phyloP scores from a whole-genome alignment of 352 stramenopile species.

The Stramenopiles sp. region DNA sequence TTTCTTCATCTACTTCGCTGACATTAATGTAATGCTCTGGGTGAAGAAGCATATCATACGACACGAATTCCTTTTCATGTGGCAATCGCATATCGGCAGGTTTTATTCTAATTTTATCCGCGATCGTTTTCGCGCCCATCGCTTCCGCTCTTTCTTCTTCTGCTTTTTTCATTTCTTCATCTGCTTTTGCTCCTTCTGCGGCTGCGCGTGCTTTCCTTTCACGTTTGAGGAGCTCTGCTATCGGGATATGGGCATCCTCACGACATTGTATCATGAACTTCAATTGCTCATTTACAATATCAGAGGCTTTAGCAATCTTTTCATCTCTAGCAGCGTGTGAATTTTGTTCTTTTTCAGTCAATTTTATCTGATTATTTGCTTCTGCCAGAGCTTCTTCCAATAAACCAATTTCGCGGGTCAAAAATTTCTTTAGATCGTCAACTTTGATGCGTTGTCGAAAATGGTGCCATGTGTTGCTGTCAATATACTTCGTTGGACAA shows the following conservation, averaged over 20 bases:
- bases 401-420: background rate
- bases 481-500: background rate
- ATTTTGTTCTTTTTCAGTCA: background rate
- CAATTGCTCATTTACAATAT: background rate
- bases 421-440: background rate
- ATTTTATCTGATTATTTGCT: background rate
- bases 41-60: background rate
- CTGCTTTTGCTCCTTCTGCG: background rate
- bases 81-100: background rate
- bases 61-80: background rate
- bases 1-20: background rate
- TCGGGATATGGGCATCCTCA: background rate
- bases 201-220: background rate
- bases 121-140: background rate
- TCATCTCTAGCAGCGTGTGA: background rate
- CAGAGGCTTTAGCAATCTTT: background rate
- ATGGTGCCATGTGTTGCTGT: background rate
- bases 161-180: background rate
- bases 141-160: background rate
- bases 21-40: slow-evolving; percentile 1
- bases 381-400: background rate
- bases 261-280: background rate
- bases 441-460: background rate
- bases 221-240: background rate
- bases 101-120: slow-evolving; percentile 1